Conservation (phyloP, 1,139 yeast genomes). For the Yamadazyma dushanensis region DNA sequence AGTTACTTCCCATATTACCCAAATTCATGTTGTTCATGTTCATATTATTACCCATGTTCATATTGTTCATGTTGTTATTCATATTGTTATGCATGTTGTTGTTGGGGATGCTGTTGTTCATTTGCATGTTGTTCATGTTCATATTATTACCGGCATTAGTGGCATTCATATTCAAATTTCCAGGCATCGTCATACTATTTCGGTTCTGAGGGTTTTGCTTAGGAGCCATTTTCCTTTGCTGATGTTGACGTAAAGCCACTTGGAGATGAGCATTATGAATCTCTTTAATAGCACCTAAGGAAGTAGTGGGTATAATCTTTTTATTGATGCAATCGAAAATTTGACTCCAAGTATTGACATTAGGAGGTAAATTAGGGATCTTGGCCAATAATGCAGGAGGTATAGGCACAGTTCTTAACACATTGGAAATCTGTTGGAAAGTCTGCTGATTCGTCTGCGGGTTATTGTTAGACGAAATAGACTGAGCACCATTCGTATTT, state of each 20-base stretch:
- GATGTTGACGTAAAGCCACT: constrained; percentile 37
- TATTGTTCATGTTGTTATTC: constrained; percentile 18
- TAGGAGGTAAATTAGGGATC: constrained; percentile 82
- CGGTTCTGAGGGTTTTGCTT: constrained; percentile 18
- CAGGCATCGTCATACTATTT: constrained; percentile 13
- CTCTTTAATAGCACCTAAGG: constrained; percentile 56
- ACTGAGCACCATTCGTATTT: constrained; percentile 2
- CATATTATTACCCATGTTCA: constrained; percentile 14
- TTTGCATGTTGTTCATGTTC: background rate
- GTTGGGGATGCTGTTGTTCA: constrained; percentile 10
- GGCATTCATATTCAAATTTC: constrained; percentile 8
- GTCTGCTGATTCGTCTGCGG: constrained; percentile 24
- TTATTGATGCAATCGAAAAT: constrained; percentile 68
- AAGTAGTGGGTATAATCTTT: constrained; percentile 55
- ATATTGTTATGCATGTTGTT: constrained; percentile 15
- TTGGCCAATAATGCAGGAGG: constrained; percentile 71
- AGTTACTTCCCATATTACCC: constrained; percentile 14
- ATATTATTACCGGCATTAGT: constrained; percentile 14
- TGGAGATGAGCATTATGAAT: constrained; percentile 58
- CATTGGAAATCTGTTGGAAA: constrained; percentile 36
- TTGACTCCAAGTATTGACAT: constrained; percentile 80
- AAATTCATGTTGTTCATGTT: constrained; percentile 10
- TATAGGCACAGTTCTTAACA: constrained; percentile 58
- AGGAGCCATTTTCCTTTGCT: constrained; percentile 24
- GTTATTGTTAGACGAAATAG: constrained; percentile 9